Conservation (phyloP, 2,329 filamentous ascomycete genomes). For the Fusarium multiceps region DNA sequence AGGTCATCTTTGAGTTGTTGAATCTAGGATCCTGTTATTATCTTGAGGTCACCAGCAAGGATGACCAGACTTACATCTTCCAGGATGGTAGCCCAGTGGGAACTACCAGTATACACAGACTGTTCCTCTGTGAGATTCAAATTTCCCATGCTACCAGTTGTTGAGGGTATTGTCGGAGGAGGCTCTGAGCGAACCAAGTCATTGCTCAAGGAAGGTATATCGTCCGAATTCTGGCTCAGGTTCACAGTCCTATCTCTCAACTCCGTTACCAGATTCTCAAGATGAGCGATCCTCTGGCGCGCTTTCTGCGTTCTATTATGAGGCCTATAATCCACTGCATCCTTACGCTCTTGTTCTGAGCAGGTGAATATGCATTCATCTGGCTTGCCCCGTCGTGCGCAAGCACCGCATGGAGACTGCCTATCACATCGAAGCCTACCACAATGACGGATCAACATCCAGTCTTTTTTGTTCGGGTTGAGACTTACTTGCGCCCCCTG, state of each 20-base stretch:
- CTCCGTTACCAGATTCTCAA: slow-evolving; percentile 32
- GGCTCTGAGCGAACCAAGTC: neutral
- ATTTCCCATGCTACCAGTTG: slow-evolving; percentile 2
- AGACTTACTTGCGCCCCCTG: slow-evolving; percentile 14
- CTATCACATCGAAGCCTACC: slow-evolving; percentile 24
- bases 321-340: slow-evolving; percentile 32
- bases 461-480: neutral
- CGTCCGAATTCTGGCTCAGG: neutral
- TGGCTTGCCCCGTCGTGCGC: neutral
- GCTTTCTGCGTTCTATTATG: slow-evolving; percentile 17
- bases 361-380: slow-evolving; percentile 11
- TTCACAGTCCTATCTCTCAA: slow-evolving; percentile 21
- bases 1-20: slow-evolving; percentile 15
- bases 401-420: slow-evolving; percentile 21
- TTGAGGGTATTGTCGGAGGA: neutral
- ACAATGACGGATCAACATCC: neutral
- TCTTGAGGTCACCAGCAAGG: too few relatives aligned
- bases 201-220: neutral
- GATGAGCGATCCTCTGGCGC: slow-evolving; percentile 29
- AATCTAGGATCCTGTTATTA: neutral
- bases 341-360: slow-evolving; percentile 32
- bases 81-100: slow-evolving; percentile 24
- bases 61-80: slow-evolving; percentile 4
- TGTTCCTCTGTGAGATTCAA: slow-evolving; percentile 1
- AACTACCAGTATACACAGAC: slow-evolving; percentile 21